A percentile compares a stretch with the other conserved stretches of the same genome.
phyloP scores from a whole-genome alignment of 192 early-diverging fungal species.

The Coemansia brasiliensis region DNA sequence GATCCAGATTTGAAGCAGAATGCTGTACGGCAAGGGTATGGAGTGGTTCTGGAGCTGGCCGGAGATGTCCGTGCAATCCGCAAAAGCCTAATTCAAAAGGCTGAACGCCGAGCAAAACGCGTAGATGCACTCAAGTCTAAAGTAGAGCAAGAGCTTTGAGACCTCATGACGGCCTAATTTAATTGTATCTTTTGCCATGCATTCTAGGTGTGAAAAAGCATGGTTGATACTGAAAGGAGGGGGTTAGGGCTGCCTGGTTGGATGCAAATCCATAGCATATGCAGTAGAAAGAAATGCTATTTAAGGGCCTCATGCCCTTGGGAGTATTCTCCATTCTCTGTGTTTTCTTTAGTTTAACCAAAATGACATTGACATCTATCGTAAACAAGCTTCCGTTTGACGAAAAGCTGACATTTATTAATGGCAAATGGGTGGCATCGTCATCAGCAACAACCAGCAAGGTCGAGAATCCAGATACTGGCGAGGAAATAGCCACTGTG shows the following conservation, averaged over 20 bases:
- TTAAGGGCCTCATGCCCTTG: too few species aligned
- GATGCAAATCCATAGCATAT: background rate
- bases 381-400: conserved; percentile 42
- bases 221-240: background rate
- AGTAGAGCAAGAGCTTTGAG: background rate
- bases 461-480: conserved; percentile 48
- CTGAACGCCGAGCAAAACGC: conserved; percentile 26
- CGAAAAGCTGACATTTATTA: conserved; percentile 33
- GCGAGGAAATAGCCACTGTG: conserved; percentile 36
- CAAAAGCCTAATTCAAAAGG: conserved; percentile 33
- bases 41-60: conserved; percentile 35
- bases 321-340: background rate
- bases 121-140: conserved; percentile 30
- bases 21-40: conserved; percentile 22
- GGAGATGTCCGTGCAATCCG: conserved; percentile 39
- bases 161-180: too few species aligned
- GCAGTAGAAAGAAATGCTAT: too few species aligned
- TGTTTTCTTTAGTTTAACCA: background rate
- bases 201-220: too few species aligned
- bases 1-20: conserved; percentile 24
- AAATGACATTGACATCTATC: background rate
- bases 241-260: background rate
- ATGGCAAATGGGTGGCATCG: conserved; percentile 34
- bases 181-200: too few species aligned
- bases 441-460: conserved; percentile 11